A percentile compares a stretch with the other conserved stretches of the same genome.
phyloP scores from a whole-genome alignment of 148 eudicot species.

The Silene uniflora region DNA sequence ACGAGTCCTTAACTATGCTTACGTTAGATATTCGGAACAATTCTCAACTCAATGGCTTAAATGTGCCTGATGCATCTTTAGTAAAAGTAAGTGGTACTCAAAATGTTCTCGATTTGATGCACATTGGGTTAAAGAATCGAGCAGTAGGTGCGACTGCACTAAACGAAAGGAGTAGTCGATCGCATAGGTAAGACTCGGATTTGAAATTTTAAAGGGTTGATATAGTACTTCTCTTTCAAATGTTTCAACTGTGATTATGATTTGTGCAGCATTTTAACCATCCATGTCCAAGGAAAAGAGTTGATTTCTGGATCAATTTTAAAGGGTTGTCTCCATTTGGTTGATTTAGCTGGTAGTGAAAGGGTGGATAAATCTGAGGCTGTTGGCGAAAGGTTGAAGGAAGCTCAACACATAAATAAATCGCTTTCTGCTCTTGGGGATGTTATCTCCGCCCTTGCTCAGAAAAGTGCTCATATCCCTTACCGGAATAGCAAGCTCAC shows the following conservation, averaged over 20 bases:
- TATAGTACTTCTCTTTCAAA: not conserved
- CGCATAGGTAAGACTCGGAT: slow-evolving; percentile 66
- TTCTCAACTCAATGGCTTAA: slow-evolving; percentile 86
- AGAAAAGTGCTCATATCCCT: slow-evolving; percentile 88
- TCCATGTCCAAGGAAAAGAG: slow-evolving; percentile 92
- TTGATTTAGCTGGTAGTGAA: slow-evolving; percentile 98
- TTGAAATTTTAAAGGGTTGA: not conserved
- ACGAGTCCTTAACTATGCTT: slow-evolving; percentile 42
- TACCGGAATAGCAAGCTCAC: slow-evolving; percentile 98
- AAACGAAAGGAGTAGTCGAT: slow-evolving; percentile 92
- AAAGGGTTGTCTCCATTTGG: slow-evolving; percentile 90
- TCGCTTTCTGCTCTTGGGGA: slow-evolving; percentile 97
- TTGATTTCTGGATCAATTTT: slow-evolving; percentile 62
- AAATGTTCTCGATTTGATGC: slow-evolving; percentile 91
- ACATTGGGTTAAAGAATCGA: slow-evolving; percentile 75
- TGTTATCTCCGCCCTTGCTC: slow-evolving; percentile 92
- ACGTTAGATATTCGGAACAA: slow-evolving; percentile 89
- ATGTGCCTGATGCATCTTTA: slow-evolving; percentile 93
- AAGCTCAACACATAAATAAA: slow-evolving; percentile 93
- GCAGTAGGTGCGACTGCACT: slow-evolving; percentile 98
- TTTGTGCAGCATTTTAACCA: slow-evolving; percentile 68
- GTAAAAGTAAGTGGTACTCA: slow-evolving; percentile 71
- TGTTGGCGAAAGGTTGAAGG: slow-evolving; percentile 88
- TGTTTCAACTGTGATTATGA: not conserved
- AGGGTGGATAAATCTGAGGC: slow-evolving; percentile 97